Base-by-base conservation (phyloP, 139 green algal species). In the Volvox reticuliferus region DNA sequence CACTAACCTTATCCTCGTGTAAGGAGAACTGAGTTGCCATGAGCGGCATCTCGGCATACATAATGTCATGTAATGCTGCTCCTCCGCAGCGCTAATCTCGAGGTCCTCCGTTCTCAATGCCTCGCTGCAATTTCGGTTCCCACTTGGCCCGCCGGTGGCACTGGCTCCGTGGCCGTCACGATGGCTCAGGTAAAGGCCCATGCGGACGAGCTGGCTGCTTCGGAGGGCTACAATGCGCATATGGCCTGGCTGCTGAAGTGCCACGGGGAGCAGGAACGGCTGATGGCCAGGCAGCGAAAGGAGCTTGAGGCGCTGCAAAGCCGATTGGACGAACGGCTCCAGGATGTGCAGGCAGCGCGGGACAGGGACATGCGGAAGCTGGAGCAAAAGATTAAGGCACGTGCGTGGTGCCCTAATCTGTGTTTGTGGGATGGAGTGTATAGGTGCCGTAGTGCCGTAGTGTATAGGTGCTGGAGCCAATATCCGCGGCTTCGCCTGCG, bases 241-340 rank as follows among this genome's bases (percentile, higher is more conserved):
- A 35, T 62, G 71, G 37, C 65, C 50, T 90, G 86, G 86, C 69
- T 90, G 73, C 86, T 90, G 30, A 26, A 18, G 19, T 76, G 86
- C 73, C 86, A 90, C 44, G 71, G 44, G n/a, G 37, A 89, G 85
- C 69, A 89, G 85, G 68, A 80, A 37, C 26, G 68, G 35, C 22
- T 81, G 84, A 3, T 77, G 17, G 61, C 61, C 0, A 12, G 36
- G 81, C 81, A 87, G 81, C 61, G 61, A n/a, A 26, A 33, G 61
- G 73, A 76, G 44, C 5, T 82, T 30, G 86, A 83, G 71, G 50
- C 50, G 50, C 73, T 90, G 71, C 50, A 69, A 1, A n/a, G 1
- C 5, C 71, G 86, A 55, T 26, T 83, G 50, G 73, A 75, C 12
- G 1, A 12, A 14, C 18, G 50, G 86, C 50, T 90, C n/a, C 44